phyloP scores from a whole-genome alignment of 768 basidiomycete genomes.

The Suillus alpinus region DNA sequence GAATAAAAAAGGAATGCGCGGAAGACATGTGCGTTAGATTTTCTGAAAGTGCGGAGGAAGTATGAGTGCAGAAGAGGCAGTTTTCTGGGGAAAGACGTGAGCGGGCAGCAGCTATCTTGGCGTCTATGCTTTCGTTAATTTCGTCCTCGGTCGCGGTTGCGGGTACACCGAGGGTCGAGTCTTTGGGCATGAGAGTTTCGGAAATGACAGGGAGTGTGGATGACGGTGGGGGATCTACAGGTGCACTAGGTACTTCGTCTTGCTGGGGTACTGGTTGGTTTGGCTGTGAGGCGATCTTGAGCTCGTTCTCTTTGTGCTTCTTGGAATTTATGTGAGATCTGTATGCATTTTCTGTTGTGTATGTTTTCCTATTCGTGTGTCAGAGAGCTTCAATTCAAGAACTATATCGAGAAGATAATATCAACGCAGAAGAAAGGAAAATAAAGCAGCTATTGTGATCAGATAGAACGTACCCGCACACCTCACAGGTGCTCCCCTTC shows the following conservation, averaged over 20 bases:
- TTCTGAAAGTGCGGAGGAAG: conserved; percentile 50
- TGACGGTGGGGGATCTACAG: conserved; percentile 5
- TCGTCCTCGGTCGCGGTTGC: conserved; percentile 45
- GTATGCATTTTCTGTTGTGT: conserved; percentile 87
- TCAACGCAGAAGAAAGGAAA: background rate
- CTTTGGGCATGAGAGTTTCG: conserved; percentile 3
- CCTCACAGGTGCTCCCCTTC: conserved; percentile 62
- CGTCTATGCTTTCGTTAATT: conserved; percentile 59
- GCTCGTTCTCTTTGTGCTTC: conserved; percentile 80
- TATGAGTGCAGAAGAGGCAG: conserved; percentile 83
- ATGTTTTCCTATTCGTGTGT: conserved; percentile 64
- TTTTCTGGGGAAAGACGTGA: conserved; percentile 56
- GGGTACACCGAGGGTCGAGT: conserved; percentile 26
- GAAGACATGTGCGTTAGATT: conserved; percentile 87
- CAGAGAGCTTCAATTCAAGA: background rate
- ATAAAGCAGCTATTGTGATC: background rate
- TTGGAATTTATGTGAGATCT: conserved; percentile 84
- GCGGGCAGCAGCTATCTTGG: conserved; percentile 71
- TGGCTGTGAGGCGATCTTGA: conserved; percentile 40
- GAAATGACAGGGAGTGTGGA: conserved; percentile 5
- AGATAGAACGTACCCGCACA: conserved; percentile 72
- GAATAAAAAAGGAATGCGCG: conserved; percentile 92
- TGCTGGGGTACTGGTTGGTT: background rate
- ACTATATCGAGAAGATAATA: background rate
- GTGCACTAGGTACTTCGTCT: conserved; percentile 19